Base-by-base conservation (phyloP, 805 yeast species). In the Ogataea sp. region DNA sequence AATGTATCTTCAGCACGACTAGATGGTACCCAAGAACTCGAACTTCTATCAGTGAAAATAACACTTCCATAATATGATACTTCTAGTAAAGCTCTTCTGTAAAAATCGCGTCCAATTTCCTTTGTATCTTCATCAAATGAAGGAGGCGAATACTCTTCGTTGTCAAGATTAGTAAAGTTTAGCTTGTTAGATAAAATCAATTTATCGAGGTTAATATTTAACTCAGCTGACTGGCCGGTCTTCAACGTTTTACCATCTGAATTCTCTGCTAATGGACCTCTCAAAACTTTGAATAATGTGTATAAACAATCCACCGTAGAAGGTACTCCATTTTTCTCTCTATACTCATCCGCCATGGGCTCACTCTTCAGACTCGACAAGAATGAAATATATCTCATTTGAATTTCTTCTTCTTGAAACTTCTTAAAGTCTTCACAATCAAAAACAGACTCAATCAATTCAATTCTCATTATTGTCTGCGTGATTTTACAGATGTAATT, bases 251-350 rank as follows among this genome's bases (percentile, higher is more conserved):
- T 79, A 3, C 66, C 58, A 2, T 56, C 61, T 2, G 70, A 61
- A 2, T 53, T 57, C 20, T 70, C 55, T 8, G 64, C 54, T 18
- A 86, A 56, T 0, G 95, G 90, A 2, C 87, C 89, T 45, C 68
- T 74, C 35, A 85, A 60, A 8, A 83, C 80, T 43, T 75, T 77
- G 47, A 72, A 68, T 15, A 86, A 51, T 0, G 86, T 80, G 36
- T 65, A 63, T 18, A 83, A 62, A 48, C 94, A 81, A 33, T 70
- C 73, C 0, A 71, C 55, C 3, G 78, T 71, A 3, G 74, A 60
- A 0, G 94, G 89, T 1, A 45, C 34, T 8, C 42, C 37, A 17
- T 28, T 10, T 56, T 62, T 1, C 56, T 45, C 1, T 62, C 53
- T 20, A 58, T 60, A 34, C 9, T n/a, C 25, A 16, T 47, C 47